Base-by-base conservation (phyloP, 179 eudicot genomes). In the Actinidia chinensis region DNA sequence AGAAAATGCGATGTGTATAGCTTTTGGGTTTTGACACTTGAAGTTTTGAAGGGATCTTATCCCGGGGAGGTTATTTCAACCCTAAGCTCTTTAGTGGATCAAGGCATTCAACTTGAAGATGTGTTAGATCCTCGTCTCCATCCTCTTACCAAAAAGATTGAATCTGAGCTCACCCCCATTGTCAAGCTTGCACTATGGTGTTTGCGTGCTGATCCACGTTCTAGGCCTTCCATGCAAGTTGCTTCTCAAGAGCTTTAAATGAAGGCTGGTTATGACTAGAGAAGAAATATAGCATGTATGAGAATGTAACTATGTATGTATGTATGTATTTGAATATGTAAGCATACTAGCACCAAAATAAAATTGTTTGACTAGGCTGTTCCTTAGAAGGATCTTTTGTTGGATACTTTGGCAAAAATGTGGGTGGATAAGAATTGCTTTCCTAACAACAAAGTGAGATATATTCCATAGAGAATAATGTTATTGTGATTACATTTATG, bases 41-140 rank as follows among this genome's bases (percentile, higher is more conserved):
- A 59, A 22, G 36, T 59, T 20, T 22, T 22, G 14, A 59, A 20
- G 33, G 64, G 64, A 59, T 20, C 14, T 7, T 25, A 59, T 8
- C 64, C 64, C 7, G 14, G 23, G 0, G 64, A 58, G 22, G 25
- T 58, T 6, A 56, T 6, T 56, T 47, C 51, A 47, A 25, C 15
- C 50, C 50, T 75, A 18, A 8, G 12, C 11, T 68, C 73, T 10
- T 46, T n/a, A 1, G 63, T 5, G 3, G 72, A 18, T 4, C 17
- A 33, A 64, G 18, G 46, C 3, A 7, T 50, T 15, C 33, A 17
- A 36, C 48, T 76, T 1, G 47, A 11, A 8, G 79, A 76, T 48
- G 72, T 76, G 20, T 50, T 76, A 20, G 79, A 76, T 51, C 79
- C 25, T 25, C 72, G 79, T 6, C 79, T 65, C 18, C 42, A 63